phyloP scores from a whole-genome alignment of 805 yeast species.

The Clavispora fructus region DNA sequence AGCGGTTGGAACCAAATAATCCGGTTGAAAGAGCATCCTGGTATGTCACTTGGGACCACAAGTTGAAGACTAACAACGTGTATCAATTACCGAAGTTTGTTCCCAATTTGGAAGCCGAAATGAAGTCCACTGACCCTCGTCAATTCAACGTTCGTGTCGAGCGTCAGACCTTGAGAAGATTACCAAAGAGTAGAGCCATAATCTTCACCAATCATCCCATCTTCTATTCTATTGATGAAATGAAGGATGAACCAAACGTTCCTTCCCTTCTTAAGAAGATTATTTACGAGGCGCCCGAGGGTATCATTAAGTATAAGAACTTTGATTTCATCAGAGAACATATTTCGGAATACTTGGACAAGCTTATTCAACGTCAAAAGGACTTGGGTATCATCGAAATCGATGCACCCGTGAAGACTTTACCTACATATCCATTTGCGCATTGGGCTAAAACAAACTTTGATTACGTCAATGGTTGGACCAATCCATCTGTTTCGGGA shows the following conservation, averaged over 20 bases:
- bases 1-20: slow-evolving; percentile 51
- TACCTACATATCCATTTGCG: slow-evolving; percentile 63
- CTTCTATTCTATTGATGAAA: slow-evolving; percentile 73
- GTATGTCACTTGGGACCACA: slow-evolving; percentile 72
- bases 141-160: slow-evolving; percentile 67
- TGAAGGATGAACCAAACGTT: slow-evolving; percentile 73
- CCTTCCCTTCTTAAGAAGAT: slow-evolving; percentile 68
- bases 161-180: slow-evolving; percentile 63
- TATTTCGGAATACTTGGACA: slow-evolving; percentile 52
- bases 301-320: slow-evolving; percentile 58
- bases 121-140: slow-evolving; percentile 37
- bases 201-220: slow-evolving; percentile 74
- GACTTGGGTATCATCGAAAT: slow-evolving; percentile 49
- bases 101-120: slow-evolving; percentile 25
- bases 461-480: slow-evolving; percentile 36
- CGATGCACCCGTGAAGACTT: slow-evolving; percentile 54
- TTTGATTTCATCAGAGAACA: slow-evolving; percentile 58
- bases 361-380: slow-evolving; percentile 51
- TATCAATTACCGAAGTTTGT: slow-evolving; percentile 47
- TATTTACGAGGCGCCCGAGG: slow-evolving; percentile 61
- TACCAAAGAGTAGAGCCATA: slow-evolving; percentile 61
- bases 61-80: slow-evolving; percentile 50
- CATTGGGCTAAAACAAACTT: slow-evolving; percentile 43
- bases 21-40: slow-evolving; percentile 73
- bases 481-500: slow-evolving; percentile 27